These are phyloP conservation scores for Backusella psychrophila DNA, from an alignment of 192 early-diverging fungal genomes.

Conservation along the genomic window DNA sequence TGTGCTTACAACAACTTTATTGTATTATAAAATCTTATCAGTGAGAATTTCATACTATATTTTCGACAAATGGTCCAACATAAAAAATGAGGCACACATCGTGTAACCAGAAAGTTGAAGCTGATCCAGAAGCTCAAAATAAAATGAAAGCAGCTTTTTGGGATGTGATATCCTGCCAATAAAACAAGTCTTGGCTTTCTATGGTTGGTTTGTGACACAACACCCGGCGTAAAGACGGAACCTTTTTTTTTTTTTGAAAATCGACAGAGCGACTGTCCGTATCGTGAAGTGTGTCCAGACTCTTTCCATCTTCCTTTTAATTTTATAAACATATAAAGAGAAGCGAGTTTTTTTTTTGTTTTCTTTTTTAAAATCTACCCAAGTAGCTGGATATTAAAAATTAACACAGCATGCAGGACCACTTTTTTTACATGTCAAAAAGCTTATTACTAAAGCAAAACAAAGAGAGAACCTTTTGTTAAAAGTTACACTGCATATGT, in stretches of 20 bases:
- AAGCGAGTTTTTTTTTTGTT: no score
- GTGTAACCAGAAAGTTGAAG: background rate
- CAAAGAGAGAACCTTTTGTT: background rate
- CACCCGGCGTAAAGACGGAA: background rate
- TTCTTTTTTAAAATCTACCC: background rate
- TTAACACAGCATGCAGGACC: background rate
- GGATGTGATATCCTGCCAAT: conserved; percentile 5
- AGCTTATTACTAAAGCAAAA: background rate
- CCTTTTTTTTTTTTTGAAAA: background rate
- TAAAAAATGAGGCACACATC: background rate
- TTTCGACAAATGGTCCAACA: background rate
- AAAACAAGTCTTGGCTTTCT: background rate
- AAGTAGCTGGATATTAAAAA: background rate
- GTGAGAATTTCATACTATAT: background rate
- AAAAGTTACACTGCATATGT: background rate
- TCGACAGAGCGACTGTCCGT: background rate
- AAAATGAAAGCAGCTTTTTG: background rate
- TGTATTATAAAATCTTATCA: conserved; percentile 1
- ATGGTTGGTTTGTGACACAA: background rate
- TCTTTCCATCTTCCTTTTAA: background rate
- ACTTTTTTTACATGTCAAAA: background rate
- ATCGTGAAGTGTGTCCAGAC: background rate
- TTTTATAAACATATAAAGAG: no score
- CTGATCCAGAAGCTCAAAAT: background rate
- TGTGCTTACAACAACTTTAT: background rate